Conservation (phyloP, 208 protist species). For the Acanthamoeba triangularis region DNA sequence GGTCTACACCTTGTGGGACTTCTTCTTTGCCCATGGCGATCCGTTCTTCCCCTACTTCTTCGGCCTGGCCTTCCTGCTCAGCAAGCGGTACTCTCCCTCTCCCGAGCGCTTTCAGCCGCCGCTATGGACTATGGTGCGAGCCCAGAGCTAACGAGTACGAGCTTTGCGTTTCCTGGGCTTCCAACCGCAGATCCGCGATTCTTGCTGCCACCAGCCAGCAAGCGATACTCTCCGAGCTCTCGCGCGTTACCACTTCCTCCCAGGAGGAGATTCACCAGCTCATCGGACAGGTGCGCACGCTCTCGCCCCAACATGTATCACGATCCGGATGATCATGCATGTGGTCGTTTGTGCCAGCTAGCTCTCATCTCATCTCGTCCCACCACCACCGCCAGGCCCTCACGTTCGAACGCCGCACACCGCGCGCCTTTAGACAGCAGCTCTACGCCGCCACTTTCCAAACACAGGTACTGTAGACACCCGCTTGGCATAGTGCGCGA, state of each 20-base stretch:
- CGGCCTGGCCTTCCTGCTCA: neutral
- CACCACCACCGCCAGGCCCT: neutral
- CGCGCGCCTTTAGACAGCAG: conserved; percentile 26
- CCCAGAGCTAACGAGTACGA: too few species aligned
- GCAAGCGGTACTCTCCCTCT: neutral
- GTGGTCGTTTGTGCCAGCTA: neutral
- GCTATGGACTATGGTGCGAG: neutral
- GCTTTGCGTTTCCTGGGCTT: neutral
- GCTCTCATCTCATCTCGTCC: neutral
- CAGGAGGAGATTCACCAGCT: neutral
- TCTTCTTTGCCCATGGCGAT: conserved; percentile 13
- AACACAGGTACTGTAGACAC: neutral
- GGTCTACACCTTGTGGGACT: conserved; percentile 22
- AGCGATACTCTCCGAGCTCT: neutral
- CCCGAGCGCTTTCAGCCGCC: too few species aligned
- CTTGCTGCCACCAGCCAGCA: neutral
- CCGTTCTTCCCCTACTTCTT: conserved; percentile 56
- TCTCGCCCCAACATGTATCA: too few species aligned
- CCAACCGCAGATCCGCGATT: neutral
- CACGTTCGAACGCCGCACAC: neutral
- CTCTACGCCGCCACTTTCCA: conserved; percentile 30
- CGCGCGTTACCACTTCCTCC: neutral
- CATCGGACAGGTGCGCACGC: neutral
- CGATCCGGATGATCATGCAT: too few species aligned
- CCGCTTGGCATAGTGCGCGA: neutral